phyloP scores from a whole-genome alignment of 331 rosid genomes.

The Rhamnella rubrinervis region DNA sequence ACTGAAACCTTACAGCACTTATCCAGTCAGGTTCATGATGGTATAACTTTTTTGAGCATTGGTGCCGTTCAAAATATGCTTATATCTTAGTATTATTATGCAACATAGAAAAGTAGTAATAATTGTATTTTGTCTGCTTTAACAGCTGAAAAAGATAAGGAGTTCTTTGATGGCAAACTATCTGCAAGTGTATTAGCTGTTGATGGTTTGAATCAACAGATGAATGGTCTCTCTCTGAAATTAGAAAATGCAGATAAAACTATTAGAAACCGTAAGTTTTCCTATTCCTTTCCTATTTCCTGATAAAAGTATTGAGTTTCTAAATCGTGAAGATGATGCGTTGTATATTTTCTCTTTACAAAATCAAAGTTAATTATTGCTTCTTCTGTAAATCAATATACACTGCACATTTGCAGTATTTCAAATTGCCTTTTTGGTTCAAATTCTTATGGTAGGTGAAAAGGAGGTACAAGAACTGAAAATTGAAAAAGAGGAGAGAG shows the following conservation, averaged over 20 bases:
- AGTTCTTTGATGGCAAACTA: slow-evolving; percentile 63
- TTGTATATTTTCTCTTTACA: neutral
- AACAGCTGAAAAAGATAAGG: slow-evolving; percentile 81
- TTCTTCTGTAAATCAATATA: neutral
- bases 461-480: slow-evolving; percentile 59
- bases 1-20: slow-evolving; percentile 74
- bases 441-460: slow-evolving; percentile 52
- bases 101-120: neutral
- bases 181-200: slow-evolving; percentile 57
- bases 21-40: slow-evolving; percentile 76
- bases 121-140: slow-evolving; percentile 17
- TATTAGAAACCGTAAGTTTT: slow-evolving; percentile 58
- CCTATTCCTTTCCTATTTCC: neutral
- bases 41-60: slow-evolving; percentile 34
- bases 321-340: neutral
- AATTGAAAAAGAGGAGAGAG: slow-evolving; percentile 51
- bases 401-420: neutral
- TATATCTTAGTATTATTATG: neutral
- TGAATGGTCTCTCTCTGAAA: slow-evolving; percentile 65
- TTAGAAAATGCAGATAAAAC: slow-evolving; percentile 61
- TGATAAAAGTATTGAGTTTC: neutral
- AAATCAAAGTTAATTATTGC: neutral
- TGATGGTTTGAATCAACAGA: slow-evolving; percentile 68
- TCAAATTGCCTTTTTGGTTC: slow-evolving; percentile 5
- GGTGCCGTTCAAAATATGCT: neutral